These are phyloP conservation scores for Colletotrichum theobromicola DNA, from an alignment of 2,329 filamentous ascomycete genomes.

Conservation along the genomic window DNA sequence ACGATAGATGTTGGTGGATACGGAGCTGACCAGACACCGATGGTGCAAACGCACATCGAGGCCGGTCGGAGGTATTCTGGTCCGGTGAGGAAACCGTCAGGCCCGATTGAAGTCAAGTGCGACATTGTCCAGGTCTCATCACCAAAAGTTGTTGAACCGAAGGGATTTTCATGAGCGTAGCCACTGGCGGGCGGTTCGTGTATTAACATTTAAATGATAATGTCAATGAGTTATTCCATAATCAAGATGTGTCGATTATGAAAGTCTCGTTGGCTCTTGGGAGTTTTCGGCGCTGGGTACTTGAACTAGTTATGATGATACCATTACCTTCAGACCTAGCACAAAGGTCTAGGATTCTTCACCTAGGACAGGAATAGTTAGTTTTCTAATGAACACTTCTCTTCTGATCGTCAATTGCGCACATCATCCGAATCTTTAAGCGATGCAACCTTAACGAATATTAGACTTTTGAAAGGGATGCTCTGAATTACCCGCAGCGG, in stretches of 20 bases:
- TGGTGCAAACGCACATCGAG: slow-evolving; percentile 6
- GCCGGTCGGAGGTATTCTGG: not conserved
- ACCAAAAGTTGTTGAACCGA: not conserved
- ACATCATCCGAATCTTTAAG: not conserved
- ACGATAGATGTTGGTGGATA: not conserved
- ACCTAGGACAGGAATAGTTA: not conserved
- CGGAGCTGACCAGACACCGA: not conserved
- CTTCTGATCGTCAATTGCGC: not conserved
- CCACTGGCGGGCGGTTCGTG: not conserved
- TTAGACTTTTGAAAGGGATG: not conserved
- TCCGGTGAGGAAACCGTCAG: not conserved
- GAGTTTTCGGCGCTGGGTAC: not conserved
- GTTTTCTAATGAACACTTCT: not conserved
- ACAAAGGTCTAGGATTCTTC: not conserved
- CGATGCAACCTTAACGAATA: not conserved
- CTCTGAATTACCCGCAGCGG: not conserved
- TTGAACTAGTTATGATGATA: not conserved
- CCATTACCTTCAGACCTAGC: not conserved
- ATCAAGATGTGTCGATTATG: not conserved
- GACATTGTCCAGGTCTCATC: slow-evolving; percentile 9
- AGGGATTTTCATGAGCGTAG: not conserved
- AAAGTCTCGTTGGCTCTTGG: not conserved
- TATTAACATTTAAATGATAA: not conserved
- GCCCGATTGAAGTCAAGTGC: not conserved
- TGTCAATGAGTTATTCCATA: not conserved